A percentile compares a stretch with the other conserved stretches of the same genome.
Conservation (phyloP, 2,329 filamentous ascomycete species). For the Pseudohalonectria lignicola region DNA sequence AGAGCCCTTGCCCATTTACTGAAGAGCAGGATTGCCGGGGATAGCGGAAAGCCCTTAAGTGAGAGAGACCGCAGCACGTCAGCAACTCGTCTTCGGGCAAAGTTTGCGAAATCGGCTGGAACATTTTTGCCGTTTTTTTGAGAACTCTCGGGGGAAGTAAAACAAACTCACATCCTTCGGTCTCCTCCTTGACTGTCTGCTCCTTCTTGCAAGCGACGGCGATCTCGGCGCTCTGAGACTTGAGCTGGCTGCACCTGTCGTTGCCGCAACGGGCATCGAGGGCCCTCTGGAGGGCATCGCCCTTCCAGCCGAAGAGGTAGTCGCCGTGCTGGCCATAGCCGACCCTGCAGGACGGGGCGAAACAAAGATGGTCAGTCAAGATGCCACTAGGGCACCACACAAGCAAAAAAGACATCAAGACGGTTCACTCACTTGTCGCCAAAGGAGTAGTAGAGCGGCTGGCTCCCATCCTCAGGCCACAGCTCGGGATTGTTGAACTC, state of each 20-base stretch:
- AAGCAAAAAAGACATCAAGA: neutral
- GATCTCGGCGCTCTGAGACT: constrained; percentile 15
- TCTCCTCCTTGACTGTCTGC: constrained; percentile 15
- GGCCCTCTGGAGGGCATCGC: constrained; percentile 24
- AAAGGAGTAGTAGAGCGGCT: constrained; percentile 10
- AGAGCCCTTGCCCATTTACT: too few species aligned
- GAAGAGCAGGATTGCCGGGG: neutral
- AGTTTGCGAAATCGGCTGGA: too few species aligned
- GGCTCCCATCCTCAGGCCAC: constrained; percentile 19
- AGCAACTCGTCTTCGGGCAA: too few species aligned
- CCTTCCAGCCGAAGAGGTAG: constrained; percentile 18
- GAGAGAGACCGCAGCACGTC: neutral
- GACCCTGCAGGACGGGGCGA: too few species aligned
- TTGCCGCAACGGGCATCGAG: constrained; percentile 25
- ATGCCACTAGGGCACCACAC: too few species aligned
- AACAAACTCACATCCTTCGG: constrained; percentile 19
- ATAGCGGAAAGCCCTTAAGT: neutral
- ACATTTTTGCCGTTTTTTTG: too few species aligned
- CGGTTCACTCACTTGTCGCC: constrained; percentile 7
- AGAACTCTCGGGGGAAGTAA: too few species aligned
- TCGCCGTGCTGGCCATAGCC: constrained; percentile 20
- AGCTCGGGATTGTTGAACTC: constrained; percentile 23
- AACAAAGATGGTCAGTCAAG: too few species aligned
- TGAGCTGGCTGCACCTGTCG: constrained; percentile 12
- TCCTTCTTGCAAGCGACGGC: constrained; percentile 14